phyloP scores from a whole-genome alignment of 805 yeast genomes.

The Candida saitoana region DNA sequence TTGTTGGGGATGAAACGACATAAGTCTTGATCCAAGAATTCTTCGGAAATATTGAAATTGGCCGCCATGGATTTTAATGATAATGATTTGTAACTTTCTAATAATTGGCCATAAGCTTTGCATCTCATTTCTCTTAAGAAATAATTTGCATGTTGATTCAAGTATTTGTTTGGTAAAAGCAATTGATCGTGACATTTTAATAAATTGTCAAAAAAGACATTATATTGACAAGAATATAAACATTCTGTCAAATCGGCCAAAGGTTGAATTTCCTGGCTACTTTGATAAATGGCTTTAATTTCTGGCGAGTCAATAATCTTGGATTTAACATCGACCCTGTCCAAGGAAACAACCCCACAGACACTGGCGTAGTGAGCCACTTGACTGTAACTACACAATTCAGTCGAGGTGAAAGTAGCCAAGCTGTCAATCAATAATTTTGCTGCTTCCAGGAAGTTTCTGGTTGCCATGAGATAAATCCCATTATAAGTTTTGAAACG shows the following conservation, averaged over 20 bases:
- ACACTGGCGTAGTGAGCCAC: constrained; percentile 85
- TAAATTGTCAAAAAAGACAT: constrained; percentile 69
- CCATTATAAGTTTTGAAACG: constrained; percentile 90
- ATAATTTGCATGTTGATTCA: constrained; percentile 74
- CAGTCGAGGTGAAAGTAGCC: constrained; percentile 93
- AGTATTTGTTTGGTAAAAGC: constrained; percentile 57
- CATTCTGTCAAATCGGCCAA: constrained; percentile 80
- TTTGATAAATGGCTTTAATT: constrained; percentile 72
- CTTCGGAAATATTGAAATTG: constrained; percentile 84
- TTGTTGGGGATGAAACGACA: constrained; percentile 90
- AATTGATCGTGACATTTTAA: constrained; percentile 73
- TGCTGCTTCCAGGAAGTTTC: constrained; percentile 85
- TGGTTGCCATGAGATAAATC: constrained; percentile 73
- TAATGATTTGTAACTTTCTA: constrained; percentile 90
- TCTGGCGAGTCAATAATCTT: constrained; percentile 94
- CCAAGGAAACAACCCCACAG: constrained; percentile 80
- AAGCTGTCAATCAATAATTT: constrained; percentile 81
- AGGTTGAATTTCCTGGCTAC: constrained; percentile 70
- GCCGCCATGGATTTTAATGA: constrained; percentile 91
- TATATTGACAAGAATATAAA: constrained; percentile 83
- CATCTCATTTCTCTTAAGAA: constrained; percentile 91
- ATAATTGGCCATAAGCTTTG: constrained; percentile 88
- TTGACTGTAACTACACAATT: constrained; percentile 82
- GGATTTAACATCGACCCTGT: constrained; percentile 76
- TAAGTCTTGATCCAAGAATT: constrained; percentile 81